A percentile compares a stretch with the other conserved stretches of the same genome.
These are phyloP conservation scores for Lumnitzera racemosa DNA, from an alignment of 345 rosid genomes.

Conservation along the genomic window DNA sequence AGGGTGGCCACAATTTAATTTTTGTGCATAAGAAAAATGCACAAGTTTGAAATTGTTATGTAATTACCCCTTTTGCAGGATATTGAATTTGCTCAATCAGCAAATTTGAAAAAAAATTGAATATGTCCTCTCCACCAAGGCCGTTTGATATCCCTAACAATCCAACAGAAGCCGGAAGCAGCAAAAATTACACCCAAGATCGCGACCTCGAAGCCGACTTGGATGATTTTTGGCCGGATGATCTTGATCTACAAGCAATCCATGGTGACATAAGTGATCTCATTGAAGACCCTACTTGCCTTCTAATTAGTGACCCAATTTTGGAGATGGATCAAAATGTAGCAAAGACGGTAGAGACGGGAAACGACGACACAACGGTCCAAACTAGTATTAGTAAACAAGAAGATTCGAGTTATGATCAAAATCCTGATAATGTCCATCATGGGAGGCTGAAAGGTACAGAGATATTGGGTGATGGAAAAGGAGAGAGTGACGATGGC, in stretches of 20 bases:
- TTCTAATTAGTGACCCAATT: not conserved
- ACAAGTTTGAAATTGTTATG: too few species aligned
- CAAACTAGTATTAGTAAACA: not conserved
- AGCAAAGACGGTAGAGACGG: too few species aligned
- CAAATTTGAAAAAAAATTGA: not conserved
- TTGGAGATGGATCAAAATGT: too few species aligned
- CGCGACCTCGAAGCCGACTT: not conserved
- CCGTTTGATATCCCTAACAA: not conserved
- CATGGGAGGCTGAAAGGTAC: not conserved
- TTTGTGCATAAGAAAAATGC: too few species aligned
- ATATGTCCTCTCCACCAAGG: conserved; percentile 8
- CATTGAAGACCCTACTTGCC: not conserved
- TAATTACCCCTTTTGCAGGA: too few species aligned
- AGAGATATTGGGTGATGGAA: not conserved
- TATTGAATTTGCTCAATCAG: not conserved
- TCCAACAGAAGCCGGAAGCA: not conserved
- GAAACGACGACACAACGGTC: not conserved
- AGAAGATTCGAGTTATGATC: not conserved
- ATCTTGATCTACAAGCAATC: not conserved
- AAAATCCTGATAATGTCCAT: too few species aligned
- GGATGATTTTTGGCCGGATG: conserved; percentile 4
- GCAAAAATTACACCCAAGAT: not conserved
- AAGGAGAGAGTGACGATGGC: not conserved
- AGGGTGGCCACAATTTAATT: too few species aligned
- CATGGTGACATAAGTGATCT: not conserved